phyloP scores from a whole-genome alignment of 805 yeast genomes.

The Saccharomycopsis amapae region DNA sequence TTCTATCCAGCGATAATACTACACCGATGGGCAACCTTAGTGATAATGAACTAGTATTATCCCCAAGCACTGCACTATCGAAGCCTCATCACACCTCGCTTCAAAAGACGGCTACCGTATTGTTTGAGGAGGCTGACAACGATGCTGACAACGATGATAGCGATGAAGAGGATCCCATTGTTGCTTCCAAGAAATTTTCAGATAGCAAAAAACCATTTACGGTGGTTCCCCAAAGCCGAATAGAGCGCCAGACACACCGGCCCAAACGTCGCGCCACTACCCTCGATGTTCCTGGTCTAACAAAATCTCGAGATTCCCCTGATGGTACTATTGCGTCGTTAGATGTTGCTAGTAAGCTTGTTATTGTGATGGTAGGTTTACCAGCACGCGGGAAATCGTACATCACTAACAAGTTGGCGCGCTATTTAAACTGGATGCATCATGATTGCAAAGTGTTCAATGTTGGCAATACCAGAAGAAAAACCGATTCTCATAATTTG shows the following conservation, averaged over 20 bases:
- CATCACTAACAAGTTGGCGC: constrained; percentile 80
- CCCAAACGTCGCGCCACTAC: constrained; percentile 64
- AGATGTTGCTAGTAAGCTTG: constrained; percentile 78
- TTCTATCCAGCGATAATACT: constrained; percentile 26
- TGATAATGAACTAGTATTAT: background rate
- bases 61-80: background rate
- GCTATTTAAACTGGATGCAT: constrained; percentile 91
- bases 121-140: too few species aligned
- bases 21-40: constrained; percentile 2
- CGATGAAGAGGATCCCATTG: too few species aligned
- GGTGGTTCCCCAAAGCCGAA: background rate
- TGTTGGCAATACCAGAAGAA: constrained; percentile 90
- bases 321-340: constrained; percentile 49
- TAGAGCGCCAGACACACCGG: background rate
- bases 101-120: too few species aligned
- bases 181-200: background rate
- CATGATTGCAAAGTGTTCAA: constrained; percentile 87
- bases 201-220: background rate
- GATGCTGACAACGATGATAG: background rate
- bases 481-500: constrained; percentile 20
- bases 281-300: constrained; percentile 86
- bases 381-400: constrained; percentile 82
- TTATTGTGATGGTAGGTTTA: constrained; percentile 90
- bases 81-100: background rate
- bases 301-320: constrained; percentile 71